Percentiles rank a stretch among this genome's conserved stretches.
phyloP scores from a whole-genome alignment of 2,329 filamentous ascomycete species.

The Hymenoscyphus fraxineus region DNA sequence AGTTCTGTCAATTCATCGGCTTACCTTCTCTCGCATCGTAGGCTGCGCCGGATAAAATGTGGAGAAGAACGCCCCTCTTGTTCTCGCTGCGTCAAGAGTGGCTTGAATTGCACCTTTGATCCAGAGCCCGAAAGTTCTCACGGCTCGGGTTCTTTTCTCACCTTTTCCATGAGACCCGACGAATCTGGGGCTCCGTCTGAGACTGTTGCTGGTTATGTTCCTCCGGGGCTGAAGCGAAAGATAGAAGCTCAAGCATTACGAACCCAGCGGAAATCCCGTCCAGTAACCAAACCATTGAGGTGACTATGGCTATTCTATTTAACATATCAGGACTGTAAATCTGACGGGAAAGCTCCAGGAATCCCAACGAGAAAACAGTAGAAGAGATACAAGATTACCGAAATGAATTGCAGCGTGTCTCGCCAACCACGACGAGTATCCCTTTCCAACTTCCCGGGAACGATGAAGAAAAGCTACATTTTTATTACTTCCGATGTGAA shows the following conservation, averaged over 20 bases:
- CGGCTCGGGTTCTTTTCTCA: not conserved
- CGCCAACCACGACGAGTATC: not conserved
- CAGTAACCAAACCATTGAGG: not conserved
- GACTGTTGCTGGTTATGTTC: not conserved
- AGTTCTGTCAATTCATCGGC: not conserved
- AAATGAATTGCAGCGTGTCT: not conserved
- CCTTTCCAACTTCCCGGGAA: slow-evolving; percentile 1
- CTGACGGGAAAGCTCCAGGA: not conserved
- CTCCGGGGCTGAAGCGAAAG: not conserved
- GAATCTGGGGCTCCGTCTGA: not conserved
- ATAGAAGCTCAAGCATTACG: not conserved
- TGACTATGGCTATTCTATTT: not conserved
- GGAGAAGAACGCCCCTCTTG: not conserved
- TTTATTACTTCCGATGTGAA: slow-evolving; percentile 3
- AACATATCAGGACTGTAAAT: not conserved
- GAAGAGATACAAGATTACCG: not conserved
- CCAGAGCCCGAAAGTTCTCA: not conserved
- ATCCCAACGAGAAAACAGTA: not conserved
- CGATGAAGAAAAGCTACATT: slow-evolving; percentile 3
- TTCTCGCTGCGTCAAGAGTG: slow-evolving; percentile 2
- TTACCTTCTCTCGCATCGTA: not conserved
- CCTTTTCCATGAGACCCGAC: not conserved
- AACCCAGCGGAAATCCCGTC: not conserved
- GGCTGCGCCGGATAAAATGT: slow-evolving; percentile 2
- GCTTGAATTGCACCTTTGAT: not conserved